phyloP scores from a whole-genome alignment of 345 rosid genomes.

The Linum trigynum region DNA sequence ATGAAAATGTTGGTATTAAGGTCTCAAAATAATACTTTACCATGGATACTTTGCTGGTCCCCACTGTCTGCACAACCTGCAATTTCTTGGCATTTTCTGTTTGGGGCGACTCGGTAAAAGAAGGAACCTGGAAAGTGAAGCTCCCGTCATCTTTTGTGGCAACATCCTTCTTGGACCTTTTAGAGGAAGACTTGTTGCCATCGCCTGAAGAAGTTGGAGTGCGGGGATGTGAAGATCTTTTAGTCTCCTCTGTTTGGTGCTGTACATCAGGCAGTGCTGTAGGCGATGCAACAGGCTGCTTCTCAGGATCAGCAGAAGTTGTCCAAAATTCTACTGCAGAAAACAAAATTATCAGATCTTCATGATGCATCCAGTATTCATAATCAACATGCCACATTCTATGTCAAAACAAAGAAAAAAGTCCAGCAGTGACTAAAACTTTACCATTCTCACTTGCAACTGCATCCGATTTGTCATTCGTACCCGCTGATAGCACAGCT shows the following conservation, averaged over 20 bases:
- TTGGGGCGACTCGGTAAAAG: constrained; percentile 20
- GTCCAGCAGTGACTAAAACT: constrained; percentile 6
- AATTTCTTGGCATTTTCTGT: constrained; percentile 21
- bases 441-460: constrained; percentile 17
- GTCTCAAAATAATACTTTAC: neutral
- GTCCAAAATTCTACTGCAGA: constrained; percentile 26
- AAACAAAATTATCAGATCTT: constrained; percentile 29
- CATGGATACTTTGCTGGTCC: constrained; percentile 16
- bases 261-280: constrained; percentile 32
- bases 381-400: neutral
- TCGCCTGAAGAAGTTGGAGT: constrained; percentile 19
- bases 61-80: constrained; percentile 30
- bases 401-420: neutral
- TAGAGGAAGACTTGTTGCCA: constrained; percentile 21
- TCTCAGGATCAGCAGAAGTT: constrained; percentile 26
- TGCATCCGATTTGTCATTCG: constrained; percentile 17
- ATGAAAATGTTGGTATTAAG: neutral
- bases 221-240: constrained; percentile 25
- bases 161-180: constrained; percentile 31
- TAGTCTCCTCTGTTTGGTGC: constrained; percentile 27
- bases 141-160: constrained; percentile 38
- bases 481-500: constrained; percentile 20
- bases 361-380: constrained; percentile 1
- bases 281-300: constrained; percentile 34
- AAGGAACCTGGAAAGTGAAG: constrained; percentile 41